Conservation (phyloP, 2,329 filamentous ascomycete species). For the Epicoccum nigrum region DNA sequence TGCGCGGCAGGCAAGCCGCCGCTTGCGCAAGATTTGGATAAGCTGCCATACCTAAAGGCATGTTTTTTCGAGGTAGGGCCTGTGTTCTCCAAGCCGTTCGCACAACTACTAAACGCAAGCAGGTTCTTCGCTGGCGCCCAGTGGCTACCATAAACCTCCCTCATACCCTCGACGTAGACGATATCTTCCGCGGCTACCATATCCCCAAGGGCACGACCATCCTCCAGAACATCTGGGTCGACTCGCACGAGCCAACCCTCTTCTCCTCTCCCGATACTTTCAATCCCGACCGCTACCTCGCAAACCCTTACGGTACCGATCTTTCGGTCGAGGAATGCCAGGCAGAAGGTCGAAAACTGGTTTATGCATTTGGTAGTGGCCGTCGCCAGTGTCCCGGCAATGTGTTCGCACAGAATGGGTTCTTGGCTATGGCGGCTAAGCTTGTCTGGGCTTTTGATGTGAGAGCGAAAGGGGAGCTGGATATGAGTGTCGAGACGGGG, state of each 20-base stretch:
- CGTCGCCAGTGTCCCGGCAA: constrained; percentile 6
- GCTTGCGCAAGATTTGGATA: constrained; percentile 26
- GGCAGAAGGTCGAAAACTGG: neutral
- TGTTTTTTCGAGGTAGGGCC: constrained; percentile 3
- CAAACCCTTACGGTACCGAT: constrained; percentile 1
- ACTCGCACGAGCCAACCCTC: constrained; percentile 1
- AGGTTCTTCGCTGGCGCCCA: constrained; percentile 41
- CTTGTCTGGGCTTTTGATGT: constrained; percentile 8
- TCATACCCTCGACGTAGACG: constrained; percentile 54
- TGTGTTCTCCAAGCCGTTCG: too few relatives aligned
- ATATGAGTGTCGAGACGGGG: constrained; percentile 7
- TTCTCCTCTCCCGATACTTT: neutral
- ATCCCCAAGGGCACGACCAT: constrained; percentile 51
- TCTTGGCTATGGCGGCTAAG: constrained; percentile 6
- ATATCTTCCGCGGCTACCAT: constrained; percentile 54
- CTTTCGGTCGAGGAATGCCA: neutral
- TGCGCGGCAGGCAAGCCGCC: constrained; percentile 22
- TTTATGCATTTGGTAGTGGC: constrained; percentile 5
- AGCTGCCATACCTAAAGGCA: constrained; percentile 36
- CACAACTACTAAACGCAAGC: constrained; percentile 13
- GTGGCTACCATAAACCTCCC: constrained; percentile 49
- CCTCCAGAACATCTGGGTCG: constrained; percentile 7
- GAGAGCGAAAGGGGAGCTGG: neutral
- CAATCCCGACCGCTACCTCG: constrained; percentile 2
- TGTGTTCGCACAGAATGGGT: constrained; percentile 6